Conservation (phyloP, 2,329 filamentous ascomycete species). For the Furcasterigmium furcatum region DNA sequence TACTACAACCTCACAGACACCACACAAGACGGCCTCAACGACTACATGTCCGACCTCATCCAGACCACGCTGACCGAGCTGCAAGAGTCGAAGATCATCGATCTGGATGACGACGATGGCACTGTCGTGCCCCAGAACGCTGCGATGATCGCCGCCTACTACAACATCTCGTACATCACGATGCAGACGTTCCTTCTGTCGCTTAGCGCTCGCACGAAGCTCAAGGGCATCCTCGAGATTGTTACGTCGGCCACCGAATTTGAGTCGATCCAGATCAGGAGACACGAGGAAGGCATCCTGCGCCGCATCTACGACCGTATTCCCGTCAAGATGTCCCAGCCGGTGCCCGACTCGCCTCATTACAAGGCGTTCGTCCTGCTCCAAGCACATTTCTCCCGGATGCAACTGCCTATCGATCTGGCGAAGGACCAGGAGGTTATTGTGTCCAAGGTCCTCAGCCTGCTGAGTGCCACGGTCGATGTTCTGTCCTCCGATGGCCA, state of each 20-base stretch:
- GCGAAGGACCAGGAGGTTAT: slow-evolving; percentile 94
- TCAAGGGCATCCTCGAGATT: slow-evolving; percentile 96
- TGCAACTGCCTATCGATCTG: slow-evolving; percentile 93
- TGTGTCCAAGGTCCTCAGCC: slow-evolving; percentile 76
- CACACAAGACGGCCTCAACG: slow-evolving; percentile 89
- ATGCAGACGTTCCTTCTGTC: slow-evolving; percentile 99
- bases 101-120: slow-evolving; percentile 92
- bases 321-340: slow-evolving; percentile 90
- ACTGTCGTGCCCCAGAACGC: slow-evolving; percentile 86
- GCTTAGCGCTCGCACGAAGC: slow-evolving; percentile 81
- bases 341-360: slow-evolving; percentile 86
- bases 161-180: slow-evolving; percentile 98
- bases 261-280: slow-evolving; percentile 87
- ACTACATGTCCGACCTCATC: slow-evolving; percentile 90
- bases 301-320: slow-evolving; percentile 91
- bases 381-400: slow-evolving; percentile 94
- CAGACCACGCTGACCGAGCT: slow-evolving; percentile 90
- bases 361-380: slow-evolving; percentile 98
- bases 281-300: slow-evolving; percentile 85
- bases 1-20: slow-evolving; percentile 90
- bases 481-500: slow-evolving; percentile 94
- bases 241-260: slow-evolving; percentile 96
- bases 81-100: slow-evolving; percentile 89
- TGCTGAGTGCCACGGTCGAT: slow-evolving; percentile 90
- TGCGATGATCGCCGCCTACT: slow-evolving; percentile 97